phyloP scores from a whole-genome alignment of 2,329 filamentous ascomycete species.

The Cordyceps militaris region DNA sequence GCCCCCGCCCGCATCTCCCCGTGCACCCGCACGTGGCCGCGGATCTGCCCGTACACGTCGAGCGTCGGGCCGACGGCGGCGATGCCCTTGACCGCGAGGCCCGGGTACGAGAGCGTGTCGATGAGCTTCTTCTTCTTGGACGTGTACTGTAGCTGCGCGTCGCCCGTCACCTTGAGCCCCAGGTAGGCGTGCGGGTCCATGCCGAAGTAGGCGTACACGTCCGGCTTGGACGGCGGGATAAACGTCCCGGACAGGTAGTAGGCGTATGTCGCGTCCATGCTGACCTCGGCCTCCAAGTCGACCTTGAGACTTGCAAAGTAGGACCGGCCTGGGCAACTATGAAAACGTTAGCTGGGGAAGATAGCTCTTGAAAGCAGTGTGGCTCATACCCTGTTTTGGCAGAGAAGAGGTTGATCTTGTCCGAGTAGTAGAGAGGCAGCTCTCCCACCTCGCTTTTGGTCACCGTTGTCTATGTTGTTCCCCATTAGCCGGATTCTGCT shows the following conservation, averaged over 20 bases:
- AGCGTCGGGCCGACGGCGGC: constrained; percentile 17
- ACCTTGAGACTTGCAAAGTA: background rate
- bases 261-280: constrained; percentile 16
- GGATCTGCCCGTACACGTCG: constrained; percentile 14
- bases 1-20: background rate
- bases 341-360: too few species aligned
- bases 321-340: background rate
- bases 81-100: constrained; percentile 16
- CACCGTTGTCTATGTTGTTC: too few species aligned
- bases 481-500: too few species aligned
- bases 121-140: constrained; percentile 12
- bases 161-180: constrained; percentile 11
- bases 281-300: too few species aligned
- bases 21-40: constrained; percentile 2
- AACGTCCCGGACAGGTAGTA: constrained; percentile 16
- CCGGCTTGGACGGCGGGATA: constrained; percentile 12
- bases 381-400: too few species aligned
- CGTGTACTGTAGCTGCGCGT: constrained; percentile 6
- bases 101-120: constrained; percentile 14
- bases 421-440: too few species aligned
- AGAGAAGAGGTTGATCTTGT: too few species aligned
- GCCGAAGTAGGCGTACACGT: constrained; percentile 14
- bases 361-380: too few species aligned
- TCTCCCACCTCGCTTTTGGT: too few species aligned
- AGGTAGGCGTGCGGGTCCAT: constrained; percentile 6